Base-by-base conservation (phyloP, 1,284 basidiomycete species). In the Pterulicium gracile region DNA sequence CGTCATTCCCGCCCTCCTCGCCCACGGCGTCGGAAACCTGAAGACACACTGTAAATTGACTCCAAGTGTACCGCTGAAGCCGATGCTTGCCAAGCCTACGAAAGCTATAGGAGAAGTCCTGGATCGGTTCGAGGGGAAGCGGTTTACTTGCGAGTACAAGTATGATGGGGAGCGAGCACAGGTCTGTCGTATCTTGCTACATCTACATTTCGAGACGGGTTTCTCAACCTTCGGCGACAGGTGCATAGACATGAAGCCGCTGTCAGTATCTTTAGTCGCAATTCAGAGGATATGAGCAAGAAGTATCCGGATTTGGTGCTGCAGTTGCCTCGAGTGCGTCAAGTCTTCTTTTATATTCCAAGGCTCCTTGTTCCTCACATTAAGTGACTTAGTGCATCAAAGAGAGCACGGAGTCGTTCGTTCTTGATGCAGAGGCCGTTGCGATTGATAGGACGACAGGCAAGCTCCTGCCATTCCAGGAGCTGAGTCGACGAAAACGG, bases 31-130 rank as follows among this genome's bases (percentile, higher is more conserved):
- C 35, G 75, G 79, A 44, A 71, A 76, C 12, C 65, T 98, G 35
- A 73, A 69, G 12, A 75, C 79, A 13, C 70, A 73, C 48, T 98
- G 96, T 72, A 93, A 89, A 61, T 77, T 99, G 22, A 95, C 90
- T 3, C 94, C 96, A 3, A 91, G 92, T 54, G 84, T 98, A 3
- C 96, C 96, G 0, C 74, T 99, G 36, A 99, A 99, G 60, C 96
- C 96, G 4, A 99, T 99, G 96, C 72, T 99, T 45, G 96, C 96
- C n/a, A 98, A 98, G 65, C 96, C 96, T 2, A 98, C 96, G 0
- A 98, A 98, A 63, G 95, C 95, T 0, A 98, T 99, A 55, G 84
- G 88, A n/a, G 96, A 98, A 64, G 95, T 99, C 3, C 76, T 99
- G 17, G 95, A 99, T 65, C 75, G 94, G 43, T 99, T 98, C 58